Evolutionary conservation across 2,329 filamentous ascomycete genomes (phyloP).

Genomic region (Pseudophaeomoniella oleicola): DNA sequence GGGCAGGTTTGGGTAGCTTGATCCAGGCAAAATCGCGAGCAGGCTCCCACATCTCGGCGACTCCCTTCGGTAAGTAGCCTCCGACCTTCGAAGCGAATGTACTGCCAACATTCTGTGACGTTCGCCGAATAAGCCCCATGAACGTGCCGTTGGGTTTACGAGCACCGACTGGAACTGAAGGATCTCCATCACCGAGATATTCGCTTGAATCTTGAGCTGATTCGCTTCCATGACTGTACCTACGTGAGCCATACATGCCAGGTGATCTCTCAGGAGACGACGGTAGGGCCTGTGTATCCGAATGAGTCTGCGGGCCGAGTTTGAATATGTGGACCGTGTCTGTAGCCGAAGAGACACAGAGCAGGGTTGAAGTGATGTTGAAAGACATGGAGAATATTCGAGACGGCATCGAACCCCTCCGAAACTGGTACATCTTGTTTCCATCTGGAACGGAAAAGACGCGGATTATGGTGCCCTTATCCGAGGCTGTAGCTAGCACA

Average conservation of each 20-base stretch:
- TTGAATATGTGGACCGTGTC: conserved; percentile 97
- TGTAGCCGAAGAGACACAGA: conserved; percentile 90
- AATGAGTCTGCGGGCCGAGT: conserved; percentile 38
- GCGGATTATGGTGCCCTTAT: conserved; percentile 93
- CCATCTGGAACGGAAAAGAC: conserved; percentile 87
- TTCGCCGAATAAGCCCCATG: conserved; percentile 80
- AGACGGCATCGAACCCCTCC: conserved; percentile 85
- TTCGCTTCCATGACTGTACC: conserved; percentile 13
- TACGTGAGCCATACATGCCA: conserved; percentile 6
- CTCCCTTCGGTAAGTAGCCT: conserved; percentile 80
- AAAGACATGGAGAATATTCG: conserved; percentile 99
- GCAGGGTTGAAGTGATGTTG: conserved; percentile 79
- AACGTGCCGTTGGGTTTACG: conserved; percentile 57
- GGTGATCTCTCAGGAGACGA: conserved; percentile 4
- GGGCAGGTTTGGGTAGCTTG: conserved; percentile 58
- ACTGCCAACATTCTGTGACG: conserved; percentile 84
- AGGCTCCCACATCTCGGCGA: conserved; percentile 97
- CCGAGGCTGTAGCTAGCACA: conserved; percentile 81
- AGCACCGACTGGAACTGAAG: conserved; percentile 16
- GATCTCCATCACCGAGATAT: conserved; percentile 15
- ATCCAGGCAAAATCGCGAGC: conserved; percentile 91
- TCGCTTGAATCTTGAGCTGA: conserved; percentile 23
- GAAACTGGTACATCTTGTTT: conserved; percentile 90
- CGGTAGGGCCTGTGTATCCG: conserved; percentile 3
- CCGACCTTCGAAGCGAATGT: conserved; percentile 79